phyloP scores from a whole-genome alignment of 1,284 basidiomycete species.

The Cutaneotrichosporon daszewskae region DNA sequence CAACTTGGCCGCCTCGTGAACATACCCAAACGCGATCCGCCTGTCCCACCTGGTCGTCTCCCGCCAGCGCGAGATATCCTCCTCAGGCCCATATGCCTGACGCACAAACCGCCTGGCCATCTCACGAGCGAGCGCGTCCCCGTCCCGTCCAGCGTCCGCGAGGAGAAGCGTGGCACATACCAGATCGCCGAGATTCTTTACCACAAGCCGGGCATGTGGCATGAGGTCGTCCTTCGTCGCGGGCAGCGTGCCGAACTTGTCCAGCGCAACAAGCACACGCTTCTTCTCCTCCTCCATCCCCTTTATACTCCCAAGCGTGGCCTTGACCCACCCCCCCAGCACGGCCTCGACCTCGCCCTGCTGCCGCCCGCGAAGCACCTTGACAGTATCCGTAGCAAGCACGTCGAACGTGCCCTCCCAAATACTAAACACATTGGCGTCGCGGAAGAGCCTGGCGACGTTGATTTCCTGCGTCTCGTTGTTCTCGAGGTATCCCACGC shows the following conservation, averaged over 20 bases:
- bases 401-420: constrained; percentile 64
- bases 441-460: constrained; percentile 51
- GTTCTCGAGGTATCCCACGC: constrained; percentile 68
- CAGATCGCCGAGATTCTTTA: constrained; percentile 11
- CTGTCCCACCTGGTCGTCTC: constrained; percentile 10
- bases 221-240: constrained; percentile 8
- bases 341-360: background rate
- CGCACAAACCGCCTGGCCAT: constrained; percentile 11
- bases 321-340: constrained; percentile 7
- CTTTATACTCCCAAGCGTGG: constrained; percentile 3
- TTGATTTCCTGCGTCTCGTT: constrained; percentile 53
- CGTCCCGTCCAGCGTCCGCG: constrained; percentile 14
- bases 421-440: constrained; percentile 68
- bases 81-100: too few relatives aligned
- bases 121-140: constrained; percentile 8
- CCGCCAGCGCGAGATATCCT: too few relatives aligned
- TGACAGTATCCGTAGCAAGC: constrained; percentile 17
- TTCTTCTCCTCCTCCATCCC: background rate
- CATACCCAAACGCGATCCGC: constrained; percentile 15
- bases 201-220: constrained; percentile 9
- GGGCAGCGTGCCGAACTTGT: background rate
- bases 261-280: background rate
- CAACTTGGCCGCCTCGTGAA: too few relatives aligned
- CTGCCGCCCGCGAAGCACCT: constrained; percentile 10
- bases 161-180: constrained; percentile 10